phyloP scores from a whole-genome alignment of 768 basidiomycete genomes.

The Arthromyces matolae region DNA sequence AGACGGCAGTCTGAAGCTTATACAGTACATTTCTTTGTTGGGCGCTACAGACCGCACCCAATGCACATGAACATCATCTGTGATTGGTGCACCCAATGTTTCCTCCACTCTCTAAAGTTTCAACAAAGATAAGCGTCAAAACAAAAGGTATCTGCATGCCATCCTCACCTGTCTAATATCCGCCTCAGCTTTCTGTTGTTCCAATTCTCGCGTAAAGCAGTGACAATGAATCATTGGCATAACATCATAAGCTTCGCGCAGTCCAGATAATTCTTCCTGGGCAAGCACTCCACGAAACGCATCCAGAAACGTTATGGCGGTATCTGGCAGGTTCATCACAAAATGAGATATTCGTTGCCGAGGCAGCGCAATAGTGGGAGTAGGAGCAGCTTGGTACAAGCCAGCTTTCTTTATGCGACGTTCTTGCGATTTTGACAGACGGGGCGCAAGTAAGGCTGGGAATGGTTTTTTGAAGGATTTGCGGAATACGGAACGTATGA shows the following conservation, averaged over 20 bases:
- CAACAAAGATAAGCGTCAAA: slow-evolving; percentile 14
- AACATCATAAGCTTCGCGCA: slow-evolving; percentile 46
- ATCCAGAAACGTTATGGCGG: slow-evolving; percentile 85
- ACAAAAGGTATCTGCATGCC: not conserved
- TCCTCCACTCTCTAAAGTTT: slow-evolving; percentile 64
- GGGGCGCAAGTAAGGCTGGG: slow-evolving; percentile 48
- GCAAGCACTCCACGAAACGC: slow-evolving; percentile 76
- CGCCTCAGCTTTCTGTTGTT: slow-evolving; percentile 56
- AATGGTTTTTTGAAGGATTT: slow-evolving; percentile 66
- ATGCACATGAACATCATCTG: slow-evolving; percentile 52
- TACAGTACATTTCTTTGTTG: slow-evolving; percentile 96
- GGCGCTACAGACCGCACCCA: slow-evolving; percentile 92
- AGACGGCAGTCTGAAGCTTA: slow-evolving; percentile 64
- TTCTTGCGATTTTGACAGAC: slow-evolving; percentile 42
- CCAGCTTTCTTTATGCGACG: slow-evolving; percentile 29
- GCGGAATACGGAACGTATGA: slow-evolving; percentile 61
- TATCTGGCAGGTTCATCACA: slow-evolving; percentile 97
- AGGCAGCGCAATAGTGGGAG: slow-evolving; percentile 15
- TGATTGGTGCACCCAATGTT: slow-evolving; percentile 52
- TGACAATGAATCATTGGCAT: slow-evolving; percentile 96
- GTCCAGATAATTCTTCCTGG: slow-evolving; percentile 28
- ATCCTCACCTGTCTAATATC: slow-evolving; percentile 81
- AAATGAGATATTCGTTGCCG: slow-evolving; percentile 74
- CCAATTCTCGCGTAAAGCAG: slow-evolving; percentile 89
- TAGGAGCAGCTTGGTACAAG: not conserved